Base-by-base conservation (phyloP, 495 filamentous ascomycete genomes). In the Aspergillus biplanus region DNA sequence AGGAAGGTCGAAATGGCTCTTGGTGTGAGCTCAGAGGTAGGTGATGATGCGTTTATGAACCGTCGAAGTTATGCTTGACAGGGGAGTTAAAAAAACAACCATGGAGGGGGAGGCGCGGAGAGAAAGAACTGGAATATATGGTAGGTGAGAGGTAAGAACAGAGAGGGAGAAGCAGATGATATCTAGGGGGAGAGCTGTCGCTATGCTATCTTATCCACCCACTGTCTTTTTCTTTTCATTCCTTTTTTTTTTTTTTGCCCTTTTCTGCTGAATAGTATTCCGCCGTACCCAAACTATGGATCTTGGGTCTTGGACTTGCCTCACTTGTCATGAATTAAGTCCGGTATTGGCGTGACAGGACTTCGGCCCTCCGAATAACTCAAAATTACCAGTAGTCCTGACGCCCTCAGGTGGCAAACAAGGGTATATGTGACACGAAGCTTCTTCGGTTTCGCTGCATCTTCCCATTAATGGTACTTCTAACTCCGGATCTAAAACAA, bases 61-160 rank as follows among this genome's bases (percentile, higher is more conserved):
- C 59, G 63, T 56, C 63, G 56, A 58, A 57, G 35, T 44, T 46
- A 65, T 58, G 63, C 63, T 66, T 34, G 64, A 66, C 52, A 53
- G 59, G 65, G 48, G 49, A 66, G 56, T 52, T 34, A 61, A 34
- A 56, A 60, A 61, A 42, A 61, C 55, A 67, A 63, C 61, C 59
- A 67, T 65, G 60, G 61, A 65, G 63, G 64, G 59, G 48, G 65
- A 50, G 48, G 52, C 33, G 44, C 13, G 16, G 33, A 56, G 42
- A 31, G 37, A 39, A 33, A 34, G 44, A 65, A 61, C n/a, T 55
- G 52, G 31, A 52, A 44, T 49, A 56, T 63, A 35, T 55, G 52
- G 52, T 57, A 62, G 33, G 46, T 54, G 56, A 52, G 58, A 57
- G 46, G 53, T 42, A 58, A 55, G 18, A 47, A 13, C 9, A 52